These are phyloP conservation scores for Venturia aucupariae DNA, from an alignment of 2,329 filamentous ascomycete genomes.

Conservation along the genomic window DNA sequence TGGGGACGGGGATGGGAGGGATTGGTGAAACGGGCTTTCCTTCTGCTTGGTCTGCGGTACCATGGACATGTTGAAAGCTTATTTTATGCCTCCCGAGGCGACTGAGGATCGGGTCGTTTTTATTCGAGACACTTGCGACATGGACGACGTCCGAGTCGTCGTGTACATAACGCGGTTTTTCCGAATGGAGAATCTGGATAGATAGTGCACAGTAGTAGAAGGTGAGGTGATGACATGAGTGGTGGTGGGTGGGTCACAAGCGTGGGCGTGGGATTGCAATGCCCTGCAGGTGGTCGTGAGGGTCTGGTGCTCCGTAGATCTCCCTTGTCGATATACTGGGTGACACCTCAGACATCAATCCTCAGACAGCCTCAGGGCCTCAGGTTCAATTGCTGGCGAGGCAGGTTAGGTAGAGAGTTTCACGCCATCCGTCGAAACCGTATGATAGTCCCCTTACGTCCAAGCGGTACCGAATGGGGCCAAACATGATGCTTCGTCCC, in stretches of 20 bases:
- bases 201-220: too few relatives aligned
- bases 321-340: neutral
- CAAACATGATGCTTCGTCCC: constrained; percentile 5
- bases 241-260: neutral
- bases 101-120: neutral
- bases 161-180: too few relatives aligned
- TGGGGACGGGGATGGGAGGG: neutral
- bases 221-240: neutral
- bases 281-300: neutral
- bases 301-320: neutral
- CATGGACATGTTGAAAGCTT: neutral
- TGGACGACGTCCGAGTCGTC: neutral
- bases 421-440: neutral
- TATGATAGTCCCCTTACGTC: neutral
- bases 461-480: neutral
- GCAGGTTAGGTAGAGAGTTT: neutral
- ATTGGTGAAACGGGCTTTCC: neutral
- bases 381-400: neutral
- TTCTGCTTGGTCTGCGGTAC: neutral
- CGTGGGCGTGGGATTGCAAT: neutral
- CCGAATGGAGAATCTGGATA: too few relatives aligned
- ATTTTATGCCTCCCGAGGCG: neutral
- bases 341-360: neutral
- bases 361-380: neutral
- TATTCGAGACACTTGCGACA: neutral